phyloP scores from a whole-genome alignment of 2,329 filamentous ascomycete genomes.

The Sporothrix luriei region DNA sequence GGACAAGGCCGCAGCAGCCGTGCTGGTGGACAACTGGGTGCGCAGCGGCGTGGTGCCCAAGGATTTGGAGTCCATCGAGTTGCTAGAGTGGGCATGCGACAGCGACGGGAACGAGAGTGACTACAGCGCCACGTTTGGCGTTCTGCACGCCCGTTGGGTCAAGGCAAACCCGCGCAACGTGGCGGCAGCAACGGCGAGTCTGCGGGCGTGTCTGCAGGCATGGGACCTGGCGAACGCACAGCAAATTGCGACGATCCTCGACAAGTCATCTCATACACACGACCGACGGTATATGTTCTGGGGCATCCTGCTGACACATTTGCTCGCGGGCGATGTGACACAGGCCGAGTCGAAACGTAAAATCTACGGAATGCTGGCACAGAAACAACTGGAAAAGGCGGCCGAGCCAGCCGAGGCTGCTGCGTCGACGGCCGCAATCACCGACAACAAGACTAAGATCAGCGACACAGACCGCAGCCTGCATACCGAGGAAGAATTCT shows the following conservation, averaged over 20 bases:
- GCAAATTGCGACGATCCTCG: constrained; percentile 60
- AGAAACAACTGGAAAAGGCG: constrained; percentile 56
- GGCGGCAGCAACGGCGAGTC: constrained; percentile 47
- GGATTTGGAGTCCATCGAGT: constrained; percentile 55
- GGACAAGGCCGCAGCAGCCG: constrained; percentile 50
- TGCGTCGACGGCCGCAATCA: background rate
- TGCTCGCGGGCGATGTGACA: constrained; percentile 53
- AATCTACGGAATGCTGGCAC: constrained; percentile 55
- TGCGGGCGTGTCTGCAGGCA: constrained; percentile 57
- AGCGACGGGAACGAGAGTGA: constrained; percentile 40
- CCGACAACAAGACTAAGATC: constrained; percentile 29
- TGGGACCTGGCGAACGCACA: constrained; percentile 62
- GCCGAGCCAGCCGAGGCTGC: constrained; percentile 48
- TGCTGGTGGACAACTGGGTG: constrained; percentile 51
- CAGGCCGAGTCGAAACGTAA: constrained; percentile 55
- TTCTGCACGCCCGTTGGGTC: constrained; percentile 53
- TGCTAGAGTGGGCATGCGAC: constrained; percentile 58
- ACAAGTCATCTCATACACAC: constrained; percentile 52
- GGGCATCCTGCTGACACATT: constrained; percentile 57
- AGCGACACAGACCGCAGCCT: constrained; percentile 41
- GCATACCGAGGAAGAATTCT: constrained; percentile 54
- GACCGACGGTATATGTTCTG: constrained; percentile 57
- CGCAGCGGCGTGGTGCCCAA: constrained; percentile 51
- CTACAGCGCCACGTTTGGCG: constrained; percentile 54
- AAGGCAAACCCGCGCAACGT: constrained; percentile 55